Percentiles rank a stretch among this genome's conserved stretches.
These are phyloP conservation scores for Baorangia bicolor DNA, from an alignment of 768 basidiomycete species.

Conservation along the genomic window DNA sequence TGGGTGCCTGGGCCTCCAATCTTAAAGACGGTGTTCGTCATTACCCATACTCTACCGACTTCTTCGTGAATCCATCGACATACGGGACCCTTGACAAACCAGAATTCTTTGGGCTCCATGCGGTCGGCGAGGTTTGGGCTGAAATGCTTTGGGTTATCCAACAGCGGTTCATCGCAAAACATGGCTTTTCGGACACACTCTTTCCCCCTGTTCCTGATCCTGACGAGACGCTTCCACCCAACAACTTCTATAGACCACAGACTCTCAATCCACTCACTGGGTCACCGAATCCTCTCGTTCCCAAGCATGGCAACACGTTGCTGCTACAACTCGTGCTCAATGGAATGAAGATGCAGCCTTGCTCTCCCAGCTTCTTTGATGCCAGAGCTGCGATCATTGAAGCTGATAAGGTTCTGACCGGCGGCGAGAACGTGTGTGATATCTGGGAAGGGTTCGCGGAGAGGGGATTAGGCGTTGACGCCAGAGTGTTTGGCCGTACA, in stretches of 20 bases:
- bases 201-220: slow-evolving; percentile 75
- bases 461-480: slow-evolving; percentile 79
- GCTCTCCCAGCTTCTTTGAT: slow-evolving; percentile 87
- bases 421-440: slow-evolving; percentile 88
- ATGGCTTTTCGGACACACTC: slow-evolving; percentile 75
- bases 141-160: slow-evolving; percentile 82
- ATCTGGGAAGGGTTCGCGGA: slow-evolving; percentile 85
- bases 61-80: slow-evolving; percentile 78
- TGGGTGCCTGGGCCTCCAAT: slow-evolving; percentile 97
- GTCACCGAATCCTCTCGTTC: slow-evolving; percentile 53
- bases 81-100: slow-evolving; percentile 91
- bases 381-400: slow-evolving; percentile 88
- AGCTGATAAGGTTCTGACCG: slow-evolving; percentile 87
- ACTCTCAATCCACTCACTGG: slow-evolving; percentile 32
- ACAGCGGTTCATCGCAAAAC: slow-evolving; percentile 71
- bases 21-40: slow-evolving; percentile 74
- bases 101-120: neutral
- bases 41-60: slow-evolving; percentile 81
- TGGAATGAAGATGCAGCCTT: slow-evolving; percentile 94
- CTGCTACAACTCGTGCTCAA: slow-evolving; percentile 80
- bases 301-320: slow-evolving; percentile 91
- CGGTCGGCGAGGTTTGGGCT: slow-evolving; percentile 96
- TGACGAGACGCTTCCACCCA: slow-evolving; percentile 62
- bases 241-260: slow-evolving; percentile 64
- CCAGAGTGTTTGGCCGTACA: slow-evolving; percentile 68